phyloP scores from a whole-genome alignment of 148 eudicot genomes.

The Spergularia marina region DNA sequence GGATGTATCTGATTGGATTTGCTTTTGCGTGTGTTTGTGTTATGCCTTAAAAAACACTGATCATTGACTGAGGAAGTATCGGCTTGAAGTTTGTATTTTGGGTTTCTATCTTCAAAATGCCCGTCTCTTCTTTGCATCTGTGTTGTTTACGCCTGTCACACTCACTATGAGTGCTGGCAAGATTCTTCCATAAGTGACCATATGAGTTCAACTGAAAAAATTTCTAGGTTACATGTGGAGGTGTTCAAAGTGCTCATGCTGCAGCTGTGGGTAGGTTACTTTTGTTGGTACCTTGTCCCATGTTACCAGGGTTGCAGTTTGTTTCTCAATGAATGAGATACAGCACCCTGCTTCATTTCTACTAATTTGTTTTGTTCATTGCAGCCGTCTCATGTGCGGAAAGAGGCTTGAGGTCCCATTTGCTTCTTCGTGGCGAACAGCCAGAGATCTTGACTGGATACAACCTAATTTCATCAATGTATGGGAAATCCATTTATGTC shows the following conservation, averaged over 20 bases:
- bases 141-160: neutral
- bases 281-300: slow-evolving; percentile 3
- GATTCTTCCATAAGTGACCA: slow-evolving; percentile 6
- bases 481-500: slow-evolving; percentile 71
- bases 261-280: slow-evolving; percentile 80
- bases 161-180: neutral
- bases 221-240: slow-evolving; percentile 97
- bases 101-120: neutral
- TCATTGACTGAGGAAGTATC: too few species aligned
- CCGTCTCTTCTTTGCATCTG: neutral
- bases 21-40: neutral
- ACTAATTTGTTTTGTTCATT: slow-evolving; percentile 21
- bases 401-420: slow-evolving; percentile 72
- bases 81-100: neutral
- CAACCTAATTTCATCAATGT: slow-evolving; percentile 66
- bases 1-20: too few species aligned
- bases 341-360: neutral
- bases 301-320: neutral
- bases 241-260: slow-evolving; percentile 98
- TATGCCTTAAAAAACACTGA: neutral
- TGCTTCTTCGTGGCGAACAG: slow-evolving; percentile 94
- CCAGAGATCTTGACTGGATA: slow-evolving; percentile 78
- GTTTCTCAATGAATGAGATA: neutral
- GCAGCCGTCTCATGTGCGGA: slow-evolving; percentile 95
- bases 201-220: slow-evolving; percentile 33